These are phyloP conservation scores for Punctularia strigosozonata DNA, from an alignment of 768 basidiomycete species.

Conservation along the genomic window DNA sequence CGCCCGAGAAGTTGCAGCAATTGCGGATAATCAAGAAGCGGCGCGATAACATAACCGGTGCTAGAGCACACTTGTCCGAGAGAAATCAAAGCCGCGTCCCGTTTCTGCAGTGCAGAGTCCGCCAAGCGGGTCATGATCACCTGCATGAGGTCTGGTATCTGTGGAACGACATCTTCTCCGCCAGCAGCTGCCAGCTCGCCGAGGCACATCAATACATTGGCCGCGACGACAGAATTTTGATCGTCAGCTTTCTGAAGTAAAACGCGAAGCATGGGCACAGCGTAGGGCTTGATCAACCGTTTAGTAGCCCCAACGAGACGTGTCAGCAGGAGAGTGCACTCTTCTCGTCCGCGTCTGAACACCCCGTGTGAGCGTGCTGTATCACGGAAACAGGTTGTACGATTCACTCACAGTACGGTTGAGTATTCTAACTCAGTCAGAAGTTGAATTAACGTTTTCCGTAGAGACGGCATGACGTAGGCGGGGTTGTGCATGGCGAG, in stretches of 20 bases:
- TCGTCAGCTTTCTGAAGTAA: conserved; percentile 86
- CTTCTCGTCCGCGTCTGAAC: conserved; percentile 75
- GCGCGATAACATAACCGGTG: conserved; percentile 88
- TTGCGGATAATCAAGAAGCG: conserved; percentile 84
- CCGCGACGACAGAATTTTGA: conserved; percentile 74
- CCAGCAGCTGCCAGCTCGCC: conserved; percentile 90
- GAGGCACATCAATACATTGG: conserved; percentile 87
- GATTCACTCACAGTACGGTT: conserved; percentile 59
- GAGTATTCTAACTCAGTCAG: conserved; percentile 96
- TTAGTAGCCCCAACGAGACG: conserved; percentile 86
- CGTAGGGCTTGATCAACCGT: conserved; percentile 91
- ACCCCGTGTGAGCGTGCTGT: neutral
- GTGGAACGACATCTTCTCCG: conserved; percentile 78
- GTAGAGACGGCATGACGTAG: conserved; percentile 94
- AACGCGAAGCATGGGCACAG: conserved; percentile 87
- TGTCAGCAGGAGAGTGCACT: conserved; percentile 84
- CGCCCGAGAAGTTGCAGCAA: conserved; percentile 76
- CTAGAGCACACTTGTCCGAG: conserved; percentile 93
- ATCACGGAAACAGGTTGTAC: neutral
- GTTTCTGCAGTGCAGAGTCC: conserved; percentile 81
- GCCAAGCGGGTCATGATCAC: conserved; percentile 81
- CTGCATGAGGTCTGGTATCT: conserved; percentile 81
- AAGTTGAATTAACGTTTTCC: conserved; percentile 92
- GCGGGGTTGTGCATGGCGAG: conserved; percentile 94
- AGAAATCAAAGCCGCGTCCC: conserved; percentile 89